Conservation (phyloP, 2,329 filamentous ascomycete species). For the Tolypocladium cylindrosporum region DNA sequence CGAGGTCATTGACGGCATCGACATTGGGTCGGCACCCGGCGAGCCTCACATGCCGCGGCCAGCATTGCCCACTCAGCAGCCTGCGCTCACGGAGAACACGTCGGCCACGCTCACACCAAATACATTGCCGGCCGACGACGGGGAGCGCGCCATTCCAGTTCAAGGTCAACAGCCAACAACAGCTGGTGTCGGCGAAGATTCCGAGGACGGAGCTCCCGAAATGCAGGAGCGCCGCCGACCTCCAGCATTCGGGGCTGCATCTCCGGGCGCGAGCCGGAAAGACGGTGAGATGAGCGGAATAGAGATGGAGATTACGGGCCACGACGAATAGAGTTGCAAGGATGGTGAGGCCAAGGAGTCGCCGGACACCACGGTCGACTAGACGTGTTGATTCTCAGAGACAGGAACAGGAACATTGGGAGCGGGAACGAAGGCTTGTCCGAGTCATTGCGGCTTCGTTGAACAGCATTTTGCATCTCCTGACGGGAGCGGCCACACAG, state of each 20-base stretch:
- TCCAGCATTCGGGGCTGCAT: conserved; percentile 13
- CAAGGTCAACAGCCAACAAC: background rate
- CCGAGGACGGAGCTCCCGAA: conserved; percentile 23
- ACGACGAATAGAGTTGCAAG: conserved; percentile 6
- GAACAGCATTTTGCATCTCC: background rate
- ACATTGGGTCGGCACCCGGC: conserved; percentile 3
- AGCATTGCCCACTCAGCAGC: conserved; percentile 4
- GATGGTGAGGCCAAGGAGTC: background rate
- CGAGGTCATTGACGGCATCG: background rate
- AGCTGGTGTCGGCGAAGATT: background rate
- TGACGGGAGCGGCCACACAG: background rate
- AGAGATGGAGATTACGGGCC: conserved; percentile 27
- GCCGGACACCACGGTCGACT: background rate
- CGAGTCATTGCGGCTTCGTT: background rate
- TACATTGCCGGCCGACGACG: conserved; percentile 12
- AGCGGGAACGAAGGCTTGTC: background rate
- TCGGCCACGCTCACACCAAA: conserved; percentile 15
- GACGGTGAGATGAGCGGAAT: conserved; percentile 15
- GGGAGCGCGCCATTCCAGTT: conserved; percentile 1
- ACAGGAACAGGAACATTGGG: background rate
- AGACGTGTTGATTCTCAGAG: background rate
- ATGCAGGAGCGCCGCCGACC: conserved; percentile 32
- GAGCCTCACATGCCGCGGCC: conserved; percentile 6
- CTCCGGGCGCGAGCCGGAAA: conserved; percentile 9
- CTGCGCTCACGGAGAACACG: conserved; percentile 11